Evolutionary conservation across 345 rosid genomes (phyloP), one percentile per base, ranked within the genome.

Genomic region (Eutrema heterophyllum): DNA sequence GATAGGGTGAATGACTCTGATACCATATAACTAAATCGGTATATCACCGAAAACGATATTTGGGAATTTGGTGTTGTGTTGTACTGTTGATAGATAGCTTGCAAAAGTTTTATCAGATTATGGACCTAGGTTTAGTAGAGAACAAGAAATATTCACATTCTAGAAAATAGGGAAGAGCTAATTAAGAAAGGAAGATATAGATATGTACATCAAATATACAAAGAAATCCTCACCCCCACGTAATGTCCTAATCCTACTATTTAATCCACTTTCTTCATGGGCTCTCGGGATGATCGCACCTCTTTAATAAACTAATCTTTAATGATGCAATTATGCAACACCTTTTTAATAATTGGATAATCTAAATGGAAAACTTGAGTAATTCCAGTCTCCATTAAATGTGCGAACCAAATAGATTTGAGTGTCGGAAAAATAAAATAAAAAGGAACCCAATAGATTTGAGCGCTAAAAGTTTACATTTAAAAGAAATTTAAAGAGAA

Each of bases 181-280:
- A 21, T 21, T 21, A 51, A 51, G 36, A 43, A 63, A 52, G 35
- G 16, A 29, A 53, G 43, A 33, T 64, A 40, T 14, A 68, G 11
- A 30, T 54, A 36, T 15, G 39, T 52, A 41, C 21, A 64, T 64
- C 30, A 54, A 21, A 7, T 36, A 59, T 50, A 50, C 26, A 14
- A 49, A 60, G 15, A 40, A 55, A 72, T 27, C 8, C 48, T 61
- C 69, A 46, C 5, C 48, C 21, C 41, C 35, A 57, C 68, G 64
- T 41, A 41, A 77, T 77, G 72, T 71, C 76, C n/a, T 66, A 71
- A 77, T 71, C 76, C 60, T 64, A 77, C 76, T 77, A 65, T 56
- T 39, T 9, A 55, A 6, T 14, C 80, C 80, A 77, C 76, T 77
- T 71, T 57, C 67, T 71, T 77, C 80, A 71, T 77, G 80, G 80